These are phyloP conservation scores for Panaeolus papilionaceus DNA, from an alignment of 768 basidiomycete species.

Conservation along the genomic window DNA sequence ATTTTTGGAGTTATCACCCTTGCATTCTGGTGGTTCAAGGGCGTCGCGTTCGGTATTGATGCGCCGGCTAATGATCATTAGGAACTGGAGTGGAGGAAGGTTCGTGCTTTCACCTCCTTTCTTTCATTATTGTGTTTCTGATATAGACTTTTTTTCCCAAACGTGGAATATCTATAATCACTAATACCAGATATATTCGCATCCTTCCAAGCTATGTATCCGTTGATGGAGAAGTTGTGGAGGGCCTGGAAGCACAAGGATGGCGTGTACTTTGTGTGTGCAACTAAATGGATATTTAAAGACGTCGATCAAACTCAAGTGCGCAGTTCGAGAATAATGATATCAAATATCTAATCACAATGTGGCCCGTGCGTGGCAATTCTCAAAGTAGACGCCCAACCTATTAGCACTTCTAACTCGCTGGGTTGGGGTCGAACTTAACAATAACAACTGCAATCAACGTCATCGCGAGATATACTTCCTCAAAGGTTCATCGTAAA, in stretches of 20 bases:
- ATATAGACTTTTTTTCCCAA: slow-evolving; percentile 19
- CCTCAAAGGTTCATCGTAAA: too few relatives aligned
- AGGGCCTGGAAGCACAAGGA: not conserved
- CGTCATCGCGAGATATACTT: too few relatives aligned
- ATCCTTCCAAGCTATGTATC: not conserved
- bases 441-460: too few relatives aligned
- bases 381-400: not conserved
- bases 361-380: slow-evolving; percentile 5
- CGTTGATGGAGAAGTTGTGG: not conserved
- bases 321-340: too few relatives aligned
- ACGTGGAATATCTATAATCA: slow-evolving; percentile 40
- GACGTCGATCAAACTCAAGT: too few relatives aligned
- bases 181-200: slow-evolving; percentile 19
- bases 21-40: slow-evolving; percentile 95
- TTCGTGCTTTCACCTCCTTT: slow-evolving; percentile 33
- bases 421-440: not conserved
- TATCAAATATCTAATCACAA: too few relatives aligned
- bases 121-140: slow-evolving; percentile 5
- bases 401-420: not conserved
- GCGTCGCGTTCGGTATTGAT: slow-evolving; percentile 89
- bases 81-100: slow-evolving; percentile 82
- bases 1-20: slow-evolving; percentile 72
- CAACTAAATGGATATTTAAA: too few relatives aligned
- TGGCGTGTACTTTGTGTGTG: not conserved
- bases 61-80: slow-evolving; percentile 83